phyloP scores from a whole-genome alignment of 306 rosid genomes.

The Argentina anserina region DNA sequence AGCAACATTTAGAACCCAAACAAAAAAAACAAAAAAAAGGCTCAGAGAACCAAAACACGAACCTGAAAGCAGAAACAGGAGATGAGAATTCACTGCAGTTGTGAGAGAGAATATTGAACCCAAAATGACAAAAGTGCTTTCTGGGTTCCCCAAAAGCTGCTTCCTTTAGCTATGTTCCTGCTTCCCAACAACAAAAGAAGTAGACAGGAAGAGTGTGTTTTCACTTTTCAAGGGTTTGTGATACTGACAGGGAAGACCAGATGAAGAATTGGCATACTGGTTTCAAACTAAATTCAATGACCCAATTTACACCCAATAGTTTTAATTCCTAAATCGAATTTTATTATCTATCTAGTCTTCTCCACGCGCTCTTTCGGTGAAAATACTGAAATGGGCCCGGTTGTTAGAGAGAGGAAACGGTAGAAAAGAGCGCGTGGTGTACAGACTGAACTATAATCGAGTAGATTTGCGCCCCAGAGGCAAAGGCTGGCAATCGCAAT shows the following conservation, averaged over 20 bases:
- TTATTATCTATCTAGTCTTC: neutral
- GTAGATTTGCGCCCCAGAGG: neutral
- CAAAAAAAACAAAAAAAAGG: neutral
- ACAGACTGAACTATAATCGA: neutral
- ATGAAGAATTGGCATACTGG: neutral
- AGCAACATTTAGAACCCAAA: conserved; percentile 5
- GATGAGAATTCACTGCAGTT: neutral
- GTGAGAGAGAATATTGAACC: too few relatives aligned
- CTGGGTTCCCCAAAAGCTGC: neutral
- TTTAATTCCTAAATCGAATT: neutral
- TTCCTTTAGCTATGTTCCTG: neutral
- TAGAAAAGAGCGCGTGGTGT: neutral
- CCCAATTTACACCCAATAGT: neutral
- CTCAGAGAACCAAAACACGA: neutral
- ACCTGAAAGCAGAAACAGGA: neutral
- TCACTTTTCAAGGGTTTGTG: conserved; percentile 9
- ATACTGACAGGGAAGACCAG: conserved; percentile 35
- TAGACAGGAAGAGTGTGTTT: neutral
- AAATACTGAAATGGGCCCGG: neutral
- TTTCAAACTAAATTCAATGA: neutral
- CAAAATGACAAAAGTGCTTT: neutral
- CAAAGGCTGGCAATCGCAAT: neutral
- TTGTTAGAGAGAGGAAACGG: neutral
- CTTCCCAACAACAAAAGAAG: neutral
- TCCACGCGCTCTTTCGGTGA: neutral